These are phyloP conservation scores for Cladophialophora chaetospira DNA, from an alignment of 2,329 filamentous ascomycete genomes.

Conservation along the genomic window DNA sequence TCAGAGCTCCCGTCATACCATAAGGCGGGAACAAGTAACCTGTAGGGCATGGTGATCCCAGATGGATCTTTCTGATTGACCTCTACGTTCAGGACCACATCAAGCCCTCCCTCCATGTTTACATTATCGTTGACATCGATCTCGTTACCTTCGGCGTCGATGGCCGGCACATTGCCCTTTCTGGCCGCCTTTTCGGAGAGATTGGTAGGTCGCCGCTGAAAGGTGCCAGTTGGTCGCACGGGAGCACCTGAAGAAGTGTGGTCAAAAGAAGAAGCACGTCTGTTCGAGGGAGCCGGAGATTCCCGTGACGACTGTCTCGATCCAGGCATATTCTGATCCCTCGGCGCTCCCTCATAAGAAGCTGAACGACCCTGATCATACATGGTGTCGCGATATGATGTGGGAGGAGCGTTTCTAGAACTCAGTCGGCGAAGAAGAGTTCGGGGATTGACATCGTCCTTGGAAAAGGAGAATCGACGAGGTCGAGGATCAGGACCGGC, in stretches of 20 bases:
- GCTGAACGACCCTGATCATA: slow-evolving; percentile 28
- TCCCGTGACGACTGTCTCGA: slow-evolving; percentile 25
- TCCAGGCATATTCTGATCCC: slow-evolving; percentile 13
- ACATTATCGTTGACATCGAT: slow-evolving; percentile 57
- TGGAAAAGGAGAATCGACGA: slow-evolving; percentile 64
- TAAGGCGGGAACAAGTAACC: slow-evolving; percentile 79
- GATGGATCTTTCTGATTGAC: slow-evolving; percentile 81
- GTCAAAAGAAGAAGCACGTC: slow-evolving; percentile 30
- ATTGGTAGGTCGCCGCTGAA: slow-evolving; percentile 71
- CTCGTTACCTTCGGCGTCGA: slow-evolving; percentile 52
- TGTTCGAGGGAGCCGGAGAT: slow-evolving; percentile 11
- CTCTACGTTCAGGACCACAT: slow-evolving; percentile 87
- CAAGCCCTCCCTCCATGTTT: slow-evolving; percentile 79
- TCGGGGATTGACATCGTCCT: slow-evolving; percentile 53
- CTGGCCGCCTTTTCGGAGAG: slow-evolving; percentile 64
- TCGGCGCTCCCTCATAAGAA: slow-evolving; percentile 28
- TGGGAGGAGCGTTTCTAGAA: slow-evolving; percentile 45
- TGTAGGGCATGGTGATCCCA: slow-evolving; percentile 85
- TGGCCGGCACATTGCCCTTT: slow-evolving; percentile 46
- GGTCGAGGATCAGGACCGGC: slow-evolving; percentile 39
- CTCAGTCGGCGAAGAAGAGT: slow-evolving; percentile 52
- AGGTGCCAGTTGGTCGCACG: slow-evolving; percentile 45
- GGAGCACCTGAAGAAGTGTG: slow-evolving; percentile 27
- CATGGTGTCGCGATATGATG: slow-evolving; percentile 40
- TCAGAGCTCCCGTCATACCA: slow-evolving; percentile 48